Evolutionary conservation across 305 asterid genomes (phyloP).

Genomic region (Rubia occidens): DNA sequence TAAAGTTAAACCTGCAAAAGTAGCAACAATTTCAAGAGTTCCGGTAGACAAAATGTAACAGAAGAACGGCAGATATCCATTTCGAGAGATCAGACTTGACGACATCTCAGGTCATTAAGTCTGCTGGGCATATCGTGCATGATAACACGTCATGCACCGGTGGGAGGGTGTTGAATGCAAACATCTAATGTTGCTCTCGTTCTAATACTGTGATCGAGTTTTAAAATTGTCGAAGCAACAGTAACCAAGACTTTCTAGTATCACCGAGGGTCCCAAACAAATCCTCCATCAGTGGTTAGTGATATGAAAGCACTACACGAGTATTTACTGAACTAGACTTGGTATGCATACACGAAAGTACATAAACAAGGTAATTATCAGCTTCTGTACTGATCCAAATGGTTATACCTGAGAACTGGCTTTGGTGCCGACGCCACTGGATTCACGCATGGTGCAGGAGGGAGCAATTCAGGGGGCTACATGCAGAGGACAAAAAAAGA

Average conservation of each 20-base stretch:
- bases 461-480: constrained; percentile 22
- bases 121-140: background rate
- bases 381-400: background rate
- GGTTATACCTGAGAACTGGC: constrained; percentile 21
- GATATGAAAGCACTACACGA: background rate
- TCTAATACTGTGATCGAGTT: background rate
- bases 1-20: constrained; percentile 20
- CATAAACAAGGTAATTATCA: background rate
- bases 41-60: background rate
- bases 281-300: no score
- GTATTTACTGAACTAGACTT: background rate
- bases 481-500: background rate
- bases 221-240: background rate
- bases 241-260: background rate
- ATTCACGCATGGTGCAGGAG: constrained; percentile 16
- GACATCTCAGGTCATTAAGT: background rate
- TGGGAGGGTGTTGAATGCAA: no score
- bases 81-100: background rate
- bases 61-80: background rate
- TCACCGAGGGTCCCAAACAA: background rate
- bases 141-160: background rate
- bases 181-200: background rate
- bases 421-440: constrained; percentile 15
- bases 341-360: background rate
- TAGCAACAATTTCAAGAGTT: background rate